Base-by-base conservation (phyloP, 2,329 filamentous ascomycete genomes). In the Ophiosphaerella narmari region DNA sequence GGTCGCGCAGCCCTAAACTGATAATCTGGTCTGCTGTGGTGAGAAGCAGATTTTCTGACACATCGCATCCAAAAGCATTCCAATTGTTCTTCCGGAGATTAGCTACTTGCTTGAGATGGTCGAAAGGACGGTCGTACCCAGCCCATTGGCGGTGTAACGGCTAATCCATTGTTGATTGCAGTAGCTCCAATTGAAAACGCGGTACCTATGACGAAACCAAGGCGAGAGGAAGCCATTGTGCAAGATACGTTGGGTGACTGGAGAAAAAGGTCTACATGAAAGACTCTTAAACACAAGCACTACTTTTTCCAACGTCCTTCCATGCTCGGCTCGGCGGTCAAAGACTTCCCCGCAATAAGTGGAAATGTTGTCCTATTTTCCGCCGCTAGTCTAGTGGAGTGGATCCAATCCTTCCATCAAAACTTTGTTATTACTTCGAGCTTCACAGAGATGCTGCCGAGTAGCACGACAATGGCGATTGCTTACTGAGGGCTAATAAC, bases 1-100 rank as follows among this genome's bases (percentile, higher is more conserved):
- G 40, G 49, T 68, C 64, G 40, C 69, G 59, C 31, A 69, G 50
- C 12, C 65, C 66, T 6, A 62, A 48, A 43, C 55, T 52, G 13
- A 63, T 7, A 4, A 69, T 62, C 33, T 65, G 50, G 18, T 57
- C 49, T 3, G 65, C 60, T 4, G 63, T 66, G 5, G 57, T 61
- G 38, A 66, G 63, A n/a, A 67, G 53, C 1, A 67, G 45, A 26
- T 58, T 52, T 44, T 67, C 65, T n/a, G 62, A 64, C 4, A 66
- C 65, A 23, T 63, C 61, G 48, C 61, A 65, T 7, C 61, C 61
- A 38, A 65, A 65, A 3, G 60, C 58, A 16, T 65, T 65, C 61
- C 61, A 65, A 32, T 63, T 63, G 48, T 63, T 63, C 60, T 63
- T 33, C 29, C 26, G 8, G 5, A 12, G 11, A 26, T 55, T 18